Evolutionary conservation across 139 green algal species (phyloP).

Genomic region (Tetraselmis striata): DNA sequence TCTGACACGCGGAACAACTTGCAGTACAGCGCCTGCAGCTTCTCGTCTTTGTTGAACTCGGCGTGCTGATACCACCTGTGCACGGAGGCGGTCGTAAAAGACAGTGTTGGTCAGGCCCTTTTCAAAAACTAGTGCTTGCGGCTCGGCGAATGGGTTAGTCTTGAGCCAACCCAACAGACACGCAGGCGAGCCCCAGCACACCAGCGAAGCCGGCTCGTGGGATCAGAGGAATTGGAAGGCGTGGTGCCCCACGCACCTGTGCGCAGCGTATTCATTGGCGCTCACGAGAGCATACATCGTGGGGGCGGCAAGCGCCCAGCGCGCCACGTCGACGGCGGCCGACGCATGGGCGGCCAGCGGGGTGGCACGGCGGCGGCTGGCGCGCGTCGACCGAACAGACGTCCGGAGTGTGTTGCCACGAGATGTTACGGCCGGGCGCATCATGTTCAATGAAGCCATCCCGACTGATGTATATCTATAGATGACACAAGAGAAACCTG

Average conservation of each 20-base stretch:
- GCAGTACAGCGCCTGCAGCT: slow-evolving; percentile 14
- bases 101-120: too few species aligned
- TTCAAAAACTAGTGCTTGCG: too few species aligned
- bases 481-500: too few species aligned
- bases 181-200: too few species aligned
- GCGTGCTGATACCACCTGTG: slow-evolving; percentile 25
- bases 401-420: background rate
- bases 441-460: background rate
- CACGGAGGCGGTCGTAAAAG: too few species aligned
- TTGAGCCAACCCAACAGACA: too few species aligned
- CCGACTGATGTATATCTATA: too few species aligned
- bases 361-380: too few species aligned
- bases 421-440: background rate
- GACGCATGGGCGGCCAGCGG: background rate
- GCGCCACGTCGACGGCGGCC: background rate
- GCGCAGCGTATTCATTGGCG: slow-evolving; percentile 22
- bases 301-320: slow-evolving; percentile 6
- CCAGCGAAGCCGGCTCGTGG: too few species aligned
- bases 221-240: too few species aligned
- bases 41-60: slow-evolving; percentile 17
- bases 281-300: slow-evolving; percentile 23
- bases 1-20: background rate
- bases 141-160: too few species aligned
- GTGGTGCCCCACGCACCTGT: too few species aligned
- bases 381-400: background rate